Conservation (phyloP, 2,329 filamentous ascomycete species). For the Albifimbria verrucaria region DNA sequence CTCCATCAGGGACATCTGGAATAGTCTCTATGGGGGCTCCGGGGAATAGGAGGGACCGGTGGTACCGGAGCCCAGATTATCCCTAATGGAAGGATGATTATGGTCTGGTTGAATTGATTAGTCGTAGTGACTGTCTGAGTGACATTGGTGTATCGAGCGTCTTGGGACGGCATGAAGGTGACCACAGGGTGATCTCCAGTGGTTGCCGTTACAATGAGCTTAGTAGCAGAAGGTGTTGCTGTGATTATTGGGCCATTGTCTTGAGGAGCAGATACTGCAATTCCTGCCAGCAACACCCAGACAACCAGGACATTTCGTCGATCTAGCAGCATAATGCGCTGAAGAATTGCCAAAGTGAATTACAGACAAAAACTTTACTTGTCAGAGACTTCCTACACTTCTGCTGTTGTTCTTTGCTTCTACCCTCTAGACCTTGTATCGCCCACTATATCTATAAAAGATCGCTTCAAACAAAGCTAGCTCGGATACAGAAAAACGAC, state of each 20-base stretch:
- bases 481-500: too few relatives aligned
- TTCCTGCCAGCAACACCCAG: not conserved
- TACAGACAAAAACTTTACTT: too few relatives aligned
- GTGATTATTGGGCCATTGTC: too few relatives aligned
- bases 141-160: not conserved
- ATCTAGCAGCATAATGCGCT: not conserved
- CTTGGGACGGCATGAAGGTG: not conserved
- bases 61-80: not conserved
- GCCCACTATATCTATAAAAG: too few relatives aligned
- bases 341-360: not conserved
- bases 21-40: not conserved
- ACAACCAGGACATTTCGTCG: not conserved
- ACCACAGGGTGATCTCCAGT: not conserved
- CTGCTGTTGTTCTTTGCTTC: too few relatives aligned
- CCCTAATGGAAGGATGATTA: not conserved
- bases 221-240: not conserved
- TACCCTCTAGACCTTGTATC: too few relatives aligned
- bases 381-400: too few relatives aligned
- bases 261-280: not conserved
- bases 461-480: too few relatives aligned
- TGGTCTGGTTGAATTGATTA: not conserved
- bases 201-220: not conserved
- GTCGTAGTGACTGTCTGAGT: not conserved
- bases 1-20: not conserved
- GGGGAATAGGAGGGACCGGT: not conserved